These are phyloP conservation scores for Rosa multiflora DNA, from an alignment of 306 rosid genomes.

Conservation along the genomic window DNA sequence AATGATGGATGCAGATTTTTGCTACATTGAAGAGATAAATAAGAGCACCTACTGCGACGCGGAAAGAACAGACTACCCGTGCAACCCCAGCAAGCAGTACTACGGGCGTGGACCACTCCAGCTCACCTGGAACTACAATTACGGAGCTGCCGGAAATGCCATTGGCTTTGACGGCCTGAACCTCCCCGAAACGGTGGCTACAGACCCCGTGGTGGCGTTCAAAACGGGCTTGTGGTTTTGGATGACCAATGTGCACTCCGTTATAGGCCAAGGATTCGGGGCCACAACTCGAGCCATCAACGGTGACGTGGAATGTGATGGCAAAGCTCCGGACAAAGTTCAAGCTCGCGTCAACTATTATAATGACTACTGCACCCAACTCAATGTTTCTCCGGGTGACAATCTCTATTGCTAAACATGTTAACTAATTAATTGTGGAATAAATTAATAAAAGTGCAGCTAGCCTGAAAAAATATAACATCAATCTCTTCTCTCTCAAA, in stretches of 20 bases:
- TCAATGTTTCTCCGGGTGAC: not conserved
- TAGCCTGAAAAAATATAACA: not conserved
- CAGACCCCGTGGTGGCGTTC: not conserved
- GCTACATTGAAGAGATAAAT: slow-evolving; percentile 13
- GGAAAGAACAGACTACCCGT: slow-evolving; percentile 3
- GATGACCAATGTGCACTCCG: slow-evolving; percentile 19
- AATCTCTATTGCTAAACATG: not conserved
- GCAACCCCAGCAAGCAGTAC: slow-evolving; percentile 18
- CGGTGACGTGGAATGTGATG: slow-evolving; percentile 27
- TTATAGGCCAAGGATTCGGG: slow-evolving; percentile 31
- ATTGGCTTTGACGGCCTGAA: slow-evolving; percentile 8
- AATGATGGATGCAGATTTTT: slow-evolving; percentile 17
- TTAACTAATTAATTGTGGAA: not conserved
- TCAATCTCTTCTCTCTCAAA: not conserved
- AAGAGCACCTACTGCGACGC: not conserved
- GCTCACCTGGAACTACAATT: slow-evolving; percentile 20
- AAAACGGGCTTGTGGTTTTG: slow-evolving; percentile 32
- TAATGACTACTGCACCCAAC: not conserved
- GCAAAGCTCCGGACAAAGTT: not conserved
- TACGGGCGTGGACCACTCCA: slow-evolving; percentile 27
- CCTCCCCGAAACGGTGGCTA: slow-evolving; percentile 14
- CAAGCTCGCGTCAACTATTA: not conserved
- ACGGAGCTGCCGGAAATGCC: slow-evolving; percentile 12
- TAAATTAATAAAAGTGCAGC: not conserved
- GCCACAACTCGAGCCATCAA: slow-evolving; percentile 31